phyloP scores from a whole-genome alignment of 129 eudicot genomes.

The Artemisia argyi region DNA sequence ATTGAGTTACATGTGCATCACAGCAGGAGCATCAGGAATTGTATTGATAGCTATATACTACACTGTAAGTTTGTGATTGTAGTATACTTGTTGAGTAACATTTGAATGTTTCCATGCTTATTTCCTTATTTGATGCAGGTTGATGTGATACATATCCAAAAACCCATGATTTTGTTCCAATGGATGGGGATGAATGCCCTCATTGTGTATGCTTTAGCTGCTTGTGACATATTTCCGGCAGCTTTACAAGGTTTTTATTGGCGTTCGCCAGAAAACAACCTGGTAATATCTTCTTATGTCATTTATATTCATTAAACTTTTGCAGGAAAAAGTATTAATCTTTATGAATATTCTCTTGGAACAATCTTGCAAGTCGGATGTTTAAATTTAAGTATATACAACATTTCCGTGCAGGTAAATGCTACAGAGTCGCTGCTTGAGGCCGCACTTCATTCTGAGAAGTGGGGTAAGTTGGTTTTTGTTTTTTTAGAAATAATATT shows the following conservation, averaged over 20 bases:
- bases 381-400: neutral
- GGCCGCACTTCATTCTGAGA: conserved; percentile 51
- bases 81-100: neutral
- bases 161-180: conserved; percentile 56
- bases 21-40: conserved; percentile 91
- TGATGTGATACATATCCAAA: conserved; percentile 58
- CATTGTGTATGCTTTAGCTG: conserved; percentile 81
- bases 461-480: conserved; percentile 77
- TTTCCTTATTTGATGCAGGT: conserved; percentile 48
- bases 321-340: neutral
- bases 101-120: conserved; percentile 9
- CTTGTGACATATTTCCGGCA: conserved; percentile 82
- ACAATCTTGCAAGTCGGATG: neutral
- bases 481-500: conserved; percentile 74
- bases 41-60: conserved; percentile 59
- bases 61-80: conserved; percentile 51
- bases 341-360: neutral
- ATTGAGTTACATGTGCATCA: conserved; percentile 82
- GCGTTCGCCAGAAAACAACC: conserved; percentile 83
- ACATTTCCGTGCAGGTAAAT: conserved; percentile 55
- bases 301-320: neutral
- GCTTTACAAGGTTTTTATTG: conserved; percentile 83
- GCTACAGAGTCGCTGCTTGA: conserved; percentile 47
- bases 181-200: conserved; percentile 99
- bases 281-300: conserved; percentile 41